Evolutionary conservation across 176 grass and related monocot genomes (phyloP).

Genomic region (Oryza meyeriana): DNA sequence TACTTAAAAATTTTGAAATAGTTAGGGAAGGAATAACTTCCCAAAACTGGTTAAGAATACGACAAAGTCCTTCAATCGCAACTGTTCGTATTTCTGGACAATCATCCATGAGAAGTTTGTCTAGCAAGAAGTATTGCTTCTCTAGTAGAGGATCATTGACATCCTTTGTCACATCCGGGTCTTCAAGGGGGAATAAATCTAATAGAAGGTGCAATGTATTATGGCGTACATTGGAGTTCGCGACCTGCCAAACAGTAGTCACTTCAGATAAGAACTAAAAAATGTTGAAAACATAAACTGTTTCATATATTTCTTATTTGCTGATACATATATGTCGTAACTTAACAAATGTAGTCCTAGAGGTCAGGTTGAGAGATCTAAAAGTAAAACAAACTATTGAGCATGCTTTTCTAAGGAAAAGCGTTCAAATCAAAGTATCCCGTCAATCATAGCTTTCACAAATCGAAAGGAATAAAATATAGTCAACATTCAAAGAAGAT

Average conservation of each 20-base stretch:
- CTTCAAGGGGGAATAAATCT: constrained; percentile 93
- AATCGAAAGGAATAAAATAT: not conserved
- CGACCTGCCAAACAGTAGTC: constrained; percentile 55
- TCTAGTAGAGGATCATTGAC: constrained; percentile 73
- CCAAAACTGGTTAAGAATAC: constrained; percentile 90
- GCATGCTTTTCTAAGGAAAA: not conserved
- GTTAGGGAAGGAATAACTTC: constrained; percentile 74
- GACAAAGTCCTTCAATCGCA: constrained; percentile 86
- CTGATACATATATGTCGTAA: not conserved
- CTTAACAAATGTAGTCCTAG: not conserved
- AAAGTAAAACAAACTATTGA: not conserved
- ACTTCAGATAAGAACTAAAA: constrained; percentile 18
- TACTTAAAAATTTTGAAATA: constrained; percentile 78
- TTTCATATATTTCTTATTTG: constrained; percentile 4
- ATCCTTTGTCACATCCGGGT: constrained; percentile 88
- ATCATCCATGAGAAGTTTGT: constrained; percentile 82
- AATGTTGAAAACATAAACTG: not conserved
- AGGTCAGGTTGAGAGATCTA: not conserved
- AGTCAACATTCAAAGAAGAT: not conserved
- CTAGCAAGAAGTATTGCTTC: constrained; percentile 82
- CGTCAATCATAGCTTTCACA: not conserved
- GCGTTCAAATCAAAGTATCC: not conserved
- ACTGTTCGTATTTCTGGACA: constrained; percentile 73
- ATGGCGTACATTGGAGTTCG: constrained; percentile 83
- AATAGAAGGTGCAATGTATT: constrained; percentile 87